These are phyloP conservation scores for Rhizoclosmatium globosum DNA, from an alignment of 192 early-diverging fungal genomes.

Conservation along the genomic window DNA sequence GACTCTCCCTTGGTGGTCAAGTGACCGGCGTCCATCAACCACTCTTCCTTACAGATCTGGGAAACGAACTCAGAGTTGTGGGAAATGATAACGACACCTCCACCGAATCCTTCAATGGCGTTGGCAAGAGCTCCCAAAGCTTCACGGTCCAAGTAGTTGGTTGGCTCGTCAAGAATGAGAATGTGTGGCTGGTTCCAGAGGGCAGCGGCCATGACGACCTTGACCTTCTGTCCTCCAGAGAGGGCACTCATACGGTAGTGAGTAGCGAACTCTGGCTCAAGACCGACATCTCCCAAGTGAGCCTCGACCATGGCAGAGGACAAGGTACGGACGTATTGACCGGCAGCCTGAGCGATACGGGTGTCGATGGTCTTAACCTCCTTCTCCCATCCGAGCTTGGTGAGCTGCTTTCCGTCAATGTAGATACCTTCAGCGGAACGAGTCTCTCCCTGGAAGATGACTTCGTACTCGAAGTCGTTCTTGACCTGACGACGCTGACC, in stretches of 20 bases:
- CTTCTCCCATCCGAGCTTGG: constrained; percentile 77
- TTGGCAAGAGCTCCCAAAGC: constrained; percentile 76
- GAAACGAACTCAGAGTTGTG: constrained; percentile 85
- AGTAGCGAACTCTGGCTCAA: constrained; percentile 79
- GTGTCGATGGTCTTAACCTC: constrained; percentile 81
- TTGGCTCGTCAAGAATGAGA: constrained; percentile 80
- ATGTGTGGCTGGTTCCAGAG: constrained; percentile 91
- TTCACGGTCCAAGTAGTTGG: constrained; percentile 82
- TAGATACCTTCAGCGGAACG: constrained; percentile 55
- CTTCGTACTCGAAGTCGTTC: constrained; percentile 83
- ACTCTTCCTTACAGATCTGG: constrained; percentile 75
- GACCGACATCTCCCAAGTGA: constrained; percentile 77
- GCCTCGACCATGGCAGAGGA: constrained; percentile 71
- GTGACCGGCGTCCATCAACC: constrained; percentile 75
- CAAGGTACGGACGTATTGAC: constrained; percentile 75
- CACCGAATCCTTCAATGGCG: constrained; percentile 79
- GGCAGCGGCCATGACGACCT: constrained; percentile 83
- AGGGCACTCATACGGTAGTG: constrained; percentile 78
- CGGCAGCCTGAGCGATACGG: constrained; percentile 77
- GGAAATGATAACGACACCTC: constrained; percentile 85
- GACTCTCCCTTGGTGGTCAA: constrained; percentile 54
- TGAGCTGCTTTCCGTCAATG: constrained; percentile 30
- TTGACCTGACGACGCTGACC: constrained; percentile 79
- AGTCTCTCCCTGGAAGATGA: constrained; percentile 78
- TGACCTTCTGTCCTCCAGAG: constrained; percentile 88